Conservation (phyloP, 257 asterid genomes). For the Ehretia macrophylla region DNA sequence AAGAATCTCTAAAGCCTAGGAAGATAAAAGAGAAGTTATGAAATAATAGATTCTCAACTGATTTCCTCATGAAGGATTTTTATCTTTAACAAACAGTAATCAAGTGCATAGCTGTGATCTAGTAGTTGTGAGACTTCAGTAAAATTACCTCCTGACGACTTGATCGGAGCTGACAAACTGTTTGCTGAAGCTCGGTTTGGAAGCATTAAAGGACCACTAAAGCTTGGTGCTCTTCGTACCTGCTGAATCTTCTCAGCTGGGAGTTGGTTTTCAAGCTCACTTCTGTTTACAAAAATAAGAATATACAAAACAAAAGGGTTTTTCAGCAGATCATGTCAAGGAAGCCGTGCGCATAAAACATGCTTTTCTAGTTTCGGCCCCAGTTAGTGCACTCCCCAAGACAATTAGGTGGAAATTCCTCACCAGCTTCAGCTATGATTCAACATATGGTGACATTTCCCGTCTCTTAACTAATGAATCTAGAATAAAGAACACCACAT, state of each 20-base stretch:
- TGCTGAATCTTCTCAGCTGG: slow-evolving; percentile 47
- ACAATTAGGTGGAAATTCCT: too few species aligned
- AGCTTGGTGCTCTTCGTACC: slow-evolving; percentile 67
- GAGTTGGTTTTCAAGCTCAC: slow-evolving; percentile 51
- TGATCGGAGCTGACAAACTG: slow-evolving; percentile 88
- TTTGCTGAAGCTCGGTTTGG: slow-evolving; percentile 86
- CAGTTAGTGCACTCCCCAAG: too few species aligned
- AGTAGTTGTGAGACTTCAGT: neutral
- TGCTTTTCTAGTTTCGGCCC: neutral
- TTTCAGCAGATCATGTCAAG: too few species aligned
- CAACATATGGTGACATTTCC: too few species aligned
- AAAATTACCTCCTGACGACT: slow-evolving; percentile 67
- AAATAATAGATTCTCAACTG: neutral
- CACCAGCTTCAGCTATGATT: too few species aligned
- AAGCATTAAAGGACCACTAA: slow-evolving; percentile 79
- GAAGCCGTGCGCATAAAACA: too few species aligned
- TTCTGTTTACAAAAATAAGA: slow-evolving; percentile 26
- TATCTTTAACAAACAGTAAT: neutral
- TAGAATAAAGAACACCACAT: too few species aligned
- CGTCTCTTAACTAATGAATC: too few species aligned
- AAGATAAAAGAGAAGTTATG: slow-evolving; percentile 9
- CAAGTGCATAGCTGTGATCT: neutral
- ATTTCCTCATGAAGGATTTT: neutral
- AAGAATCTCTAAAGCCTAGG: slow-evolving; percentile 63
- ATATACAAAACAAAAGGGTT: neutral